Conservation (phyloP, 306 rosid species). For the Neltuma alba region DNA sequence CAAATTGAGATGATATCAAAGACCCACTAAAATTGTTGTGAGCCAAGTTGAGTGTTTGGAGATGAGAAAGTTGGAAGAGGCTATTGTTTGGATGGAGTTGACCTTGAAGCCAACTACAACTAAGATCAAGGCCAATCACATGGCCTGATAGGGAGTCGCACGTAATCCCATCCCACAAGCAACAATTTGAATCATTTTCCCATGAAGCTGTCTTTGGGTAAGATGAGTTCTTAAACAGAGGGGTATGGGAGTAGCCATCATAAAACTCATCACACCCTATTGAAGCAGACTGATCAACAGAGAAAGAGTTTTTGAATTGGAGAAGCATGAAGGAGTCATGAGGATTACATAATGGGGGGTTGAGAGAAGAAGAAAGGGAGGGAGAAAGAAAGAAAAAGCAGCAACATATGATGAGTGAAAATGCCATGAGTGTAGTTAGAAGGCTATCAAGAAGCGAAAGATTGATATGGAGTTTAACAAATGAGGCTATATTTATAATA, state of each 20-base stretch:
- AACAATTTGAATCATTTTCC: constrained; percentile 12
- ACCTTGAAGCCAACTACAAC: background rate
- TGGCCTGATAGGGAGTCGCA: constrained; percentile 21
- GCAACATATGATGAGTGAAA: no score
- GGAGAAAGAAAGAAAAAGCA: background rate
- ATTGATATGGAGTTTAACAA: no score
- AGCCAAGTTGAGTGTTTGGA: background rate
- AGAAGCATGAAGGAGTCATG: background rate
- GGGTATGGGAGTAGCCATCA: no score
- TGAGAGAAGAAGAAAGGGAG: background rate
- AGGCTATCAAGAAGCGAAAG: no score
- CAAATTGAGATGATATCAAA: background rate
- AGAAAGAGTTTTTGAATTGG: background rate
- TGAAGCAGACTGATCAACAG: background rate
- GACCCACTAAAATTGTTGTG: background rate
- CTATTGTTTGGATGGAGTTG: background rate
- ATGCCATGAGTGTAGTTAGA: no score
- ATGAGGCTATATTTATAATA: no score
- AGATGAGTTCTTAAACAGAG: background rate
- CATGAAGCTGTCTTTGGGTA: constrained; percentile 20
- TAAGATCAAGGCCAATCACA: background rate
- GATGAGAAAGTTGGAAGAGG: background rate
- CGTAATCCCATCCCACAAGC: constrained; percentile 29
- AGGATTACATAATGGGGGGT: background rate
- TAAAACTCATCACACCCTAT: background rate